A percentile compares a stretch with the other conserved stretches of the same genome.
phyloP scores from a whole-genome alignment of 352 stramenopile genomes.

The Thalassiosira hispida region DNA sequence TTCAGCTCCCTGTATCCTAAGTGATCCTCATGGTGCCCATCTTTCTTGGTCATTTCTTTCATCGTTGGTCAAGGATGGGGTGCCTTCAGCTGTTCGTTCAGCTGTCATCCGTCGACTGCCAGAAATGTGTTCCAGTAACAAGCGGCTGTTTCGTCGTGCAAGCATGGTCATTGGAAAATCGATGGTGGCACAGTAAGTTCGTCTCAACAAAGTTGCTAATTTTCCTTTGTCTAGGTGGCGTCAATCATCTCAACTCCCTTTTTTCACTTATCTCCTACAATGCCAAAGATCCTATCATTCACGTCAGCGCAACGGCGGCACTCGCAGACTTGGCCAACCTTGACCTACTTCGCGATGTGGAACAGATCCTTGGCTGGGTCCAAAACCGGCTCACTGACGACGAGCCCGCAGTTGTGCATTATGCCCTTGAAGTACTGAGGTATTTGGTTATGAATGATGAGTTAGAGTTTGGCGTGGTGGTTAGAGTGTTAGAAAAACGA shows the following conservation, averaged over 20 bases:
- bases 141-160: slow-evolving; percentile 67
- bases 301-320: slow-evolving; percentile 63
- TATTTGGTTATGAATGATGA: slow-evolving; percentile 72
- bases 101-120: slow-evolving; percentile 65
- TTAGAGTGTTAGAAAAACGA: slow-evolving; percentile 75
- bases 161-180: slow-evolving; percentile 63
- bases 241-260: not conserved
- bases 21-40: slow-evolving; percentile 70
- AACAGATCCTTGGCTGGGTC: slow-evolving; percentile 74
- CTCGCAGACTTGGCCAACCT: slow-evolving; percentile 68
- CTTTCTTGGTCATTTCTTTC: slow-evolving; percentile 74
- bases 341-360: slow-evolving; percentile 73
- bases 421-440: slow-evolving; percentile 63
- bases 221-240: not conserved
- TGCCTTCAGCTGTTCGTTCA: slow-evolving; percentile 51
- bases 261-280: not conserved
- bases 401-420: slow-evolving; percentile 60
- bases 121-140: slow-evolving; percentile 69
- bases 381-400: slow-evolving; percentile 66
- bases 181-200: slow-evolving; percentile 47
- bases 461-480: slow-evolving; percentile 77
- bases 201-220: not conserved
- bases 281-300: slow-evolving; percentile 58
- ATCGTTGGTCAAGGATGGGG: slow-evolving; percentile 45
- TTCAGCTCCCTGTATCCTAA: slow-evolving; percentile 42